Conservation (phyloP, 352 stramenopile genomes). For the Pythium folliculosum region DNA sequence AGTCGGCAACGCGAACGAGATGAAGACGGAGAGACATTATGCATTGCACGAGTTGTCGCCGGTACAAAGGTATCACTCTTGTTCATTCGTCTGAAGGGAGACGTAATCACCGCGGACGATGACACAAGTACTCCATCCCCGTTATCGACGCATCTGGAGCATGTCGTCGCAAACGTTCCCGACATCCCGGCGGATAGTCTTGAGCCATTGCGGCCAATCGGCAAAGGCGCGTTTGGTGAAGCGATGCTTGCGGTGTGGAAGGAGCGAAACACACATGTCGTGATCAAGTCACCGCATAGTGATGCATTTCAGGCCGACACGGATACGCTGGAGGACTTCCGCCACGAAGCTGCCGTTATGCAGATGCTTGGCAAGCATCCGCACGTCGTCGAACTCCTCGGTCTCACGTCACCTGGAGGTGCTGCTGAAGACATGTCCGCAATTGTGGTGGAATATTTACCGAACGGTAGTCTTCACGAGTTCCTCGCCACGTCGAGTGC, state of each 20-base stretch:
- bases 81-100: conserved; percentile 48
- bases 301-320: conserved; percentile 43
- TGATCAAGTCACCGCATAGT: conserved; percentile 61
- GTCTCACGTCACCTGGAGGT: conserved; percentile 36
- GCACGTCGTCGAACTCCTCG: conserved; percentile 66
- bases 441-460: conserved; percentile 70
- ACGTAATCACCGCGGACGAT: not conserved
- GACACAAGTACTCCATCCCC: conserved; percentile 9
- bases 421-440: conserved; percentile 12
- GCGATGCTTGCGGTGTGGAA: conserved; percentile 66
- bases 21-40: conserved; percentile 38
- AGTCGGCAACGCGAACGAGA: conserved; percentile 23
- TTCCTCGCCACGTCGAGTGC: conserved; percentile 30
- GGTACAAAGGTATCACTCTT: conserved; percentile 67
- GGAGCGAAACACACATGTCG: conserved; percentile 48
- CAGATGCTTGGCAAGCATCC: conserved; percentile 75
- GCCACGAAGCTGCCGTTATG: conserved; percentile 73
- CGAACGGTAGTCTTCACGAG: conserved; percentile 67
- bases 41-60: conserved; percentile 53
- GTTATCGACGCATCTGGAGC: conserved; percentile 39
- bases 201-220: conserved; percentile 58
- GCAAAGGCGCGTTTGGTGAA: conserved; percentile 67
- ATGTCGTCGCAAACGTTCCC: conserved; percentile 42
- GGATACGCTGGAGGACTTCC: conserved; percentile 54
- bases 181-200: conserved; percentile 55